Conservation (phyloP, 2,329 filamentous ascomycete genomes). For the Kalmusia sp. region DNA sequence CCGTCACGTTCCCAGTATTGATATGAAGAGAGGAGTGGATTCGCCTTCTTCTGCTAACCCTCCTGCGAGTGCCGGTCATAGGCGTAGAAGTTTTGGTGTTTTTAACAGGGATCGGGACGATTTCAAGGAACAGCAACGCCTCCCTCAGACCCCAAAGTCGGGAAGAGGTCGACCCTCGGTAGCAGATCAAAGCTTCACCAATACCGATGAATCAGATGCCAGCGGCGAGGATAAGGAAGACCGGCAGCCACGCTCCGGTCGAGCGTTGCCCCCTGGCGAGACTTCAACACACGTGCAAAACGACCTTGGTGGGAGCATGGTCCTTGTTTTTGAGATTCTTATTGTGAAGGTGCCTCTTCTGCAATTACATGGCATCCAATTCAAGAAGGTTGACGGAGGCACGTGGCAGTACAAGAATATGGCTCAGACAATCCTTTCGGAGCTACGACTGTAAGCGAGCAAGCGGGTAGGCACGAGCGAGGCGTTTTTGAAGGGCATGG, state of each 20-base stretch:
- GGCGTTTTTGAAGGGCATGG: constrained; percentile 19
- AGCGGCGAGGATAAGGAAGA: constrained; percentile 65
- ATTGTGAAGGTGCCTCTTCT: constrained; percentile 97
- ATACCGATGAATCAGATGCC: constrained; percentile 85
- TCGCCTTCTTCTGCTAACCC: constrained; percentile 40
- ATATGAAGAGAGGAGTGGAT: constrained; percentile 76
- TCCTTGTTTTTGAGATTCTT: constrained; percentile 91
- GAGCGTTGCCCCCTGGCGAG: constrained; percentile 71
- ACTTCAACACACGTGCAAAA: constrained; percentile 92
- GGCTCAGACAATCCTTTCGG: constrained; percentile 92
- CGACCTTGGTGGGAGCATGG: constrained; percentile 83
- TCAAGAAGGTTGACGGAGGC: constrained; percentile 93
- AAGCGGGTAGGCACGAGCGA: constrained; percentile 10
- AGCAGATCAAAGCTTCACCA: constrained; percentile 77
- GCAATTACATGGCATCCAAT: constrained; percentile 93
- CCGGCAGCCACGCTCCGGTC: constrained; percentile 39
- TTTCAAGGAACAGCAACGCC: constrained; percentile 65
- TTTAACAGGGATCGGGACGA: constrained; percentile 71
- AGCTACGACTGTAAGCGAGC: constrained; percentile 71
- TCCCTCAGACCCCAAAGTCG: constrained; percentile 58
- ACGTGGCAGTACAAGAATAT: constrained; percentile 99
- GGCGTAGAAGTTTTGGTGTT: constrained; percentile 80
- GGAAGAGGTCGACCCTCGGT: constrained; percentile 53
- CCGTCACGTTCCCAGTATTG: constrained; percentile 86
- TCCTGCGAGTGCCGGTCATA: constrained; percentile 59